Conservation (phyloP, 768 basidiomycete species). For the Lactarius quietus region DNA sequence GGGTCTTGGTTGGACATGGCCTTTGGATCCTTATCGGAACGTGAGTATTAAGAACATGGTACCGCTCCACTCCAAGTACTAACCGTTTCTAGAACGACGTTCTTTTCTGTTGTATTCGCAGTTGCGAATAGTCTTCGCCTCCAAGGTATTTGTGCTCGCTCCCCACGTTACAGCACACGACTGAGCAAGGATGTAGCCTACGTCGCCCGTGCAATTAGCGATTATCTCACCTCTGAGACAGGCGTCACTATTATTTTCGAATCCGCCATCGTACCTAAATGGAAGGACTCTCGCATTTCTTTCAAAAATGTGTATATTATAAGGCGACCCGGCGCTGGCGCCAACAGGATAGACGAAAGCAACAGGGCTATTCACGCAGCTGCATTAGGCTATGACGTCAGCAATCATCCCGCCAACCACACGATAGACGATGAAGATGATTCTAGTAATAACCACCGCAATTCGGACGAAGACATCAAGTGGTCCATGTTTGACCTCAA, state of each 20-base stretch:
- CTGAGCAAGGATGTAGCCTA: constrained; percentile 48
- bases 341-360: not conserved
- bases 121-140: constrained; percentile 82
- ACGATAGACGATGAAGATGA: constrained; percentile 58
- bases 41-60: constrained; percentile 42
- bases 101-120: constrained; percentile 90
- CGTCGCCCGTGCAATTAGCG: constrained; percentile 83
- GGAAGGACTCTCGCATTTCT: constrained; percentile 93
- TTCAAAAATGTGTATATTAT: constrained; percentile 97
- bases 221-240: constrained; percentile 90
- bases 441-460: constrained; percentile 18
- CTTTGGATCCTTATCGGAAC: constrained; percentile 95
- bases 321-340: constrained; percentile 50
- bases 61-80: not conserved
- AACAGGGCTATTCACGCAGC: constrained; percentile 47
- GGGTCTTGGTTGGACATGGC: constrained; percentile 95
- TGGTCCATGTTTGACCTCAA: constrained; percentile 91
- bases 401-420: constrained; percentile 71
- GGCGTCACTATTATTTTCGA: constrained; percentile 96
- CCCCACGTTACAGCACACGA: not conserved
- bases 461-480: constrained; percentile 56
- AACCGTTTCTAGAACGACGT: constrained; percentile 65
- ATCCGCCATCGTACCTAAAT: constrained; percentile 95
- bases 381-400: constrained; percentile 68
- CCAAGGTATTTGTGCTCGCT: constrained; percentile 50